Evolutionary conservation across 257 asterid genomes (phyloP).

Genomic region (Scutellaria barbata): DNA sequence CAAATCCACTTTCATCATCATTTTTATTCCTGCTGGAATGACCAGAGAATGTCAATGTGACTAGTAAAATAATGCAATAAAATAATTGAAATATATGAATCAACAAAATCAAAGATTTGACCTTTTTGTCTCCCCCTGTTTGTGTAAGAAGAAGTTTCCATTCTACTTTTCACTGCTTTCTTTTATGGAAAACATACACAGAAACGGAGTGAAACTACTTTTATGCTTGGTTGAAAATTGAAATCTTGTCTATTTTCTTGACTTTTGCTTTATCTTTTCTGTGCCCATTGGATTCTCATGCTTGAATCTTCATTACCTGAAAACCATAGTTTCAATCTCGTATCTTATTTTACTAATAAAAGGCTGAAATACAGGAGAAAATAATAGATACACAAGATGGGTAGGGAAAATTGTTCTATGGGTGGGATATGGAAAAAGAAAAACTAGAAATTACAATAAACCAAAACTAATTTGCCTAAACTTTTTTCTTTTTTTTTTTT

Average conservation of each 20-base stretch:
- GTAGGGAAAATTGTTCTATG: constrained; percentile 26
- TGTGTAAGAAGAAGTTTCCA: constrained; percentile 57
- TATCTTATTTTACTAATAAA: no score
- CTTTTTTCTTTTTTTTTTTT: constrained; percentile 28
- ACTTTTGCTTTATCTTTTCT: constrained; percentile 31
- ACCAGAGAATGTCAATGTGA: constrained; percentile 37
- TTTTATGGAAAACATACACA: constrained; percentile 44
- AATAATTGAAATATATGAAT: constrained; percentile 21
- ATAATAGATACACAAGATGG: neutral
- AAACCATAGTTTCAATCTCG: constrained; percentile 33
- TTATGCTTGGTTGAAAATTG: constrained; percentile 41
- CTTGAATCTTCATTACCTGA: constrained; percentile 33
- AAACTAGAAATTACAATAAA: constrained; percentile 40
- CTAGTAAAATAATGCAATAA: constrained; percentile 35
- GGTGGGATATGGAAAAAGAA: constrained; percentile 12
- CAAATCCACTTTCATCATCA: constrained; percentile 49
- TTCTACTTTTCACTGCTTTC: constrained; percentile 45
- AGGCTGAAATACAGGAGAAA: neutral
- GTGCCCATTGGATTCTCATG: constrained; percentile 42
- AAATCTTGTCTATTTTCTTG: constrained; percentile 46
- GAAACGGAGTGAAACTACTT: constrained; percentile 40
- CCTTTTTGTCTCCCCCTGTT: constrained; percentile 49
- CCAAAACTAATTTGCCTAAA: constrained; percentile 45
- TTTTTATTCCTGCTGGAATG: constrained; percentile 42
- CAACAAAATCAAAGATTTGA: constrained; percentile 40